Percentiles rank a stretch among this genome's conserved stretches.
phyloP scores from a whole-genome alignment of 2,329 filamentous ascomycete species.

The Hirsutella thompsonii region DNA sequence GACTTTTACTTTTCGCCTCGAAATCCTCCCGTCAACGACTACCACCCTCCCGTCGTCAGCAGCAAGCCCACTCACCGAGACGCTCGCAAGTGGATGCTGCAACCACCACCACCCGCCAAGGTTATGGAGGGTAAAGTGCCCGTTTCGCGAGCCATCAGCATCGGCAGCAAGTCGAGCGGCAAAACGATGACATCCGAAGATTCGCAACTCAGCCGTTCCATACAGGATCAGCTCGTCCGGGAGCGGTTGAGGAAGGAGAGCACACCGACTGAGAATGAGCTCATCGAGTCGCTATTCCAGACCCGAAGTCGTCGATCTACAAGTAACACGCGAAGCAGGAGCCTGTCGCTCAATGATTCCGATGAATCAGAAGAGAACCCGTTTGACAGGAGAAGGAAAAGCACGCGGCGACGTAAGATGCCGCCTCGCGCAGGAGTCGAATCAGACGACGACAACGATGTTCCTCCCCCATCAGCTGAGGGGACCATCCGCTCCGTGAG shows the following conservation, averaged over 20 bases:
- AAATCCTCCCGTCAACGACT: constrained; percentile 71
- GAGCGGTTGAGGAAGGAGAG: constrained; percentile 31
- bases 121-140: constrained; percentile 81
- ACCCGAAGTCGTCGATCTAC: constrained; percentile 17
- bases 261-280: constrained; percentile 27
- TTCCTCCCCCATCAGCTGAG: constrained; percentile 12
- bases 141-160: constrained; percentile 49
- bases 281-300: constrained; percentile 28
- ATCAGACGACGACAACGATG: constrained; percentile 21
- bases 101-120: constrained; percentile 78
- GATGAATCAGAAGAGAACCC: constrained; percentile 19
- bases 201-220: constrained; percentile 26
- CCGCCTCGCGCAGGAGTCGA: constrained; percentile 14
- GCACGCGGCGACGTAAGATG: constrained; percentile 15
- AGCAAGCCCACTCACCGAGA: constrained; percentile 56
- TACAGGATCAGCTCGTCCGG: constrained; percentile 31
- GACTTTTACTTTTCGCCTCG: constrained; percentile 48
- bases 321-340: constrained; percentile 20
- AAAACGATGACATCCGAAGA: constrained; percentile 29
- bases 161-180: constrained; percentile 36
- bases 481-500: constrained; percentile 15
- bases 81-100: constrained; percentile 81
- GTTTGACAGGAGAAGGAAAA: constrained; percentile 14
- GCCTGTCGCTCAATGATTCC: constrained; percentile 23
- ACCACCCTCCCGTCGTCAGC: constrained; percentile 74